phyloP scores from a whole-genome alignment of 1,284 basidiomycete species.

The Macrocystidia cucumis region DNA sequence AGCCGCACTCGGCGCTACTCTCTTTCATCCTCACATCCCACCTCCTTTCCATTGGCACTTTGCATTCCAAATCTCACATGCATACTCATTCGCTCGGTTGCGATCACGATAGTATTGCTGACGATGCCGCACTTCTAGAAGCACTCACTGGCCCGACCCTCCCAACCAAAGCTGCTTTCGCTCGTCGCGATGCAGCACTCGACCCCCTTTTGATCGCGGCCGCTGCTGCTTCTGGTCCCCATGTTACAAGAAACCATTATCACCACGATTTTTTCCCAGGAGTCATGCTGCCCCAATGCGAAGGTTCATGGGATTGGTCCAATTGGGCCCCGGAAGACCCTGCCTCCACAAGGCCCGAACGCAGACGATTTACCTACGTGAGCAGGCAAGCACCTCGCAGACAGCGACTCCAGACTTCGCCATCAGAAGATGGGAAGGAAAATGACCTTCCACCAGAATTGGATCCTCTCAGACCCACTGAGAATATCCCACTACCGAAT shows the following conservation, averaged over 20 bases:
- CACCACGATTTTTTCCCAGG: conserved; percentile 64
- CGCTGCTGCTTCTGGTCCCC: conserved; percentile 59
- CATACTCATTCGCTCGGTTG: conserved; percentile 9
- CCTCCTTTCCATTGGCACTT: conserved; percentile 7
- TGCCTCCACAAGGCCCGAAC: conserved; percentile 25
- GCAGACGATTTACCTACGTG: conserved; percentile 46
- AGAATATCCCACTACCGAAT: conserved; percentile 22
- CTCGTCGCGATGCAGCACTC: conserved; percentile 56
- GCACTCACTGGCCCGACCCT: conserved; percentile 39
- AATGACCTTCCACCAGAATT: conserved; percentile 24
- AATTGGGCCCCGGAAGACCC: conserved; percentile 41
- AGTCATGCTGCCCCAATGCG: conserved; percentile 39
- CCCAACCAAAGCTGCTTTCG: conserved; percentile 29
- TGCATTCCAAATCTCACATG: conserved; percentile 17
- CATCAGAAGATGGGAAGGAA: conserved; percentile 25
- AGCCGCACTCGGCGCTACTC: not conserved
- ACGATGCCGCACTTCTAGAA: conserved; percentile 43
- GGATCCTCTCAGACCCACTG: conserved; percentile 20
- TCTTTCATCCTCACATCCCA: conserved; percentile 6
- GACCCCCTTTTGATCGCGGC: conserved; percentile 70
- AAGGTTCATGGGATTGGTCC: conserved; percentile 51
- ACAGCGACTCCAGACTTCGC: conserved; percentile 33
- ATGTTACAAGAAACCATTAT: conserved; percentile 73
- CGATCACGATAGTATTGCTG: conserved; percentile 13
- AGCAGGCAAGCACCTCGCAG: conserved; percentile 68